Evolutionary conservation across 176 grass and related monocot species (phyloP).

Genomic region (Otatea glauca): DNA sequence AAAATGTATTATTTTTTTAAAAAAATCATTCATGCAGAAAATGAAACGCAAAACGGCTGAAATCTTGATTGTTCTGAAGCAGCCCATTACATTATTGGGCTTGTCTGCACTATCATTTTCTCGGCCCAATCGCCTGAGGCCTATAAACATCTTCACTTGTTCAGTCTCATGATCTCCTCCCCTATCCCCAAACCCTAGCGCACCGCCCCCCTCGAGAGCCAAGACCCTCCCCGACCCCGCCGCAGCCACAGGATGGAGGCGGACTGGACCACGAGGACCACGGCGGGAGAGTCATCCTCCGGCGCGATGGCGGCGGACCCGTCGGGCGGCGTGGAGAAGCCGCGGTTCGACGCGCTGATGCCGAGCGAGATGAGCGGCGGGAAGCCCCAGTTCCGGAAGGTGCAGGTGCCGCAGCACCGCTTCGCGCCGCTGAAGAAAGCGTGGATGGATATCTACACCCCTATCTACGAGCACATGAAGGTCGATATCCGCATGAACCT

Average conservation of each 20-base stretch:
- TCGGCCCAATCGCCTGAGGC: not conserved
- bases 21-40: no score
- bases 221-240: not conserved
- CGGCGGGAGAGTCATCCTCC: not conserved
- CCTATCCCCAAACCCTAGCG: slow-evolving; percentile 35
- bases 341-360: slow-evolving; percentile 60
- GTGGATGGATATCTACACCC: slow-evolving; percentile 84
- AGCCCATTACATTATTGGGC: not conserved
- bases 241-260: slow-evolving; percentile 21
- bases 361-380: slow-evolving; percentile 76
- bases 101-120: not conserved
- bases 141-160: not conserved
- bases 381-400: slow-evolving; percentile 69
- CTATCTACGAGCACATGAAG: slow-evolving; percentile 80
- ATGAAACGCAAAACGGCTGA: no score
- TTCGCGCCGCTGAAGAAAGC: slow-evolving; percentile 67
- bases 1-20: no score
- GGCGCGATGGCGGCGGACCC: slow-evolving; percentile 38
- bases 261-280: slow-evolving; percentile 14
- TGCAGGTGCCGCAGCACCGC: slow-evolving; percentile 63
- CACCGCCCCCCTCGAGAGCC: no score
- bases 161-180: not conserved
- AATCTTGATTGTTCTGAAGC: not conserved
- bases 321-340: slow-evolving; percentile 39
- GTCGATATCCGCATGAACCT: slow-evolving; percentile 94